Evolutionary conservation across 306 rosid genomes (phyloP).

Genomic region (Pterocarpus santalinus): DNA sequence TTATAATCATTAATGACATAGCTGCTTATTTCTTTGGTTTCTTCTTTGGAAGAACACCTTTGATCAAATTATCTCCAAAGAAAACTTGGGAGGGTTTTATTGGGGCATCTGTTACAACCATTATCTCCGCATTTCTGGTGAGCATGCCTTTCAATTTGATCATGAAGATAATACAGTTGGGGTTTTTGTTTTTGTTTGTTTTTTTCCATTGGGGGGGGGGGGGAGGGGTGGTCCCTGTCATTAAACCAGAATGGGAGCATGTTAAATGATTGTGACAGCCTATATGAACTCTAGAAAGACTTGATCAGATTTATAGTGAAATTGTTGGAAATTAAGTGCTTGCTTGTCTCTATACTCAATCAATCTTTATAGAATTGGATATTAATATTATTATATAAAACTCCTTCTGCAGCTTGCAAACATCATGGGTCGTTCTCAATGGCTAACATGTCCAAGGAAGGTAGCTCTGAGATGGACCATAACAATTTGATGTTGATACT

Average conservation of each 20-base stretch:
- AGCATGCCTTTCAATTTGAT: constrained; percentile 49
- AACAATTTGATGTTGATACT: not conserved
- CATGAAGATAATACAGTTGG: constrained; percentile 1
- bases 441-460: constrained; percentile 99
- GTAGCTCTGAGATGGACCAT: constrained; percentile 56
- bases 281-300: constrained; percentile 31
- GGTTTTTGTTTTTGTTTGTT: no score
- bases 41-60: constrained; percentile 95
- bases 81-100: constrained; percentile 99
- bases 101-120: constrained; percentile 96
- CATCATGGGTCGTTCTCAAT: constrained; percentile 82
- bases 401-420: constrained; percentile 88
- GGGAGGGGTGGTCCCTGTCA: not conserved
- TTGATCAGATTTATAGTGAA: constrained; percentile 19
- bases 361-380: constrained; percentile 38
- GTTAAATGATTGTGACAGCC: constrained; percentile 35
- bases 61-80: constrained; percentile 97
- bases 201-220: not conserved
- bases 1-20: constrained; percentile 94
- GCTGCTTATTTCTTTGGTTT: constrained; percentile 93
- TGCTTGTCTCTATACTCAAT: constrained; percentile 23
- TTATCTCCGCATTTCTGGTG: constrained; percentile 96
- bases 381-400: constrained; percentile 37
- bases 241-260: constrained; percentile 28
- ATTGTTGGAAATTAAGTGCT: constrained; percentile 34